Conservation (phyloP, 2,329 filamentous ascomycete genomes). For the Clathrospora elynae region DNA sequence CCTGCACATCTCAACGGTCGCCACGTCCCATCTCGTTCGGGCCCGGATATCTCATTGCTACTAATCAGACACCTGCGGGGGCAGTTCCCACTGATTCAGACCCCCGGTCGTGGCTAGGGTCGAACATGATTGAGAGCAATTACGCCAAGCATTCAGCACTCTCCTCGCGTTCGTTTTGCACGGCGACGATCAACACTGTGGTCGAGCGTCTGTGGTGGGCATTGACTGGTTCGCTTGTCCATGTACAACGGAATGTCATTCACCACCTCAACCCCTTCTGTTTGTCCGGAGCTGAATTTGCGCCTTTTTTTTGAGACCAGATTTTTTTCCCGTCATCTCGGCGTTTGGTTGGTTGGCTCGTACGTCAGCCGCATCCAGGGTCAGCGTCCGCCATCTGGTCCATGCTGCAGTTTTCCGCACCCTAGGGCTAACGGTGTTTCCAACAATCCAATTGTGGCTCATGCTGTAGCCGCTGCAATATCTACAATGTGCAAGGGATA, state of each 20-base stretch:
- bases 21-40: slow-evolving; percentile 26
- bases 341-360: slow-evolving; percentile 10
- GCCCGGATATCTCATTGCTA: slow-evolving; percentile 15
- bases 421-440: slow-evolving; percentile 47
- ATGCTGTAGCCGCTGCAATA: slow-evolving; percentile 34
- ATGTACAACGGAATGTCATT: slow-evolving; percentile 13
- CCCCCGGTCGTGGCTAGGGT: slow-evolving; percentile 8
- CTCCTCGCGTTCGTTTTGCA: slow-evolving; percentile 20
- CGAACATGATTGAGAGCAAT: slow-evolving; percentile 16
- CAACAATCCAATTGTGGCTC: slow-evolving; percentile 44
- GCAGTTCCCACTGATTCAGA: slow-evolving; percentile 18
- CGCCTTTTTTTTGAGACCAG: slow-evolving; percentile 8
- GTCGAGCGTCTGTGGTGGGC: slow-evolving; percentile 3
- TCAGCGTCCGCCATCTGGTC: slow-evolving; percentile 18
- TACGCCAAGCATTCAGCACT: slow-evolving; percentile 8
- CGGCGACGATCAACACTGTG: slow-evolving; percentile 7
- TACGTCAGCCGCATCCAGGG: slow-evolving; percentile 37
- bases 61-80: too few relatives aligned
- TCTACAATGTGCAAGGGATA: slow-evolving; percentile 17
- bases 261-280: slow-evolving; percentile 7
- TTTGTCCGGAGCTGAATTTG: slow-evolving; percentile 14
- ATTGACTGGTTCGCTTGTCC: slow-evolving; percentile 16
- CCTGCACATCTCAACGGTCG: slow-evolving; percentile 29
- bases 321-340: not conserved
- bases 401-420: slow-evolving; percentile 38